Evolutionary conservation across 805 yeast genomes (phyloP), one percentile per base, ranked within the genome.

Genomic region (Starmera quercuum): DNA sequence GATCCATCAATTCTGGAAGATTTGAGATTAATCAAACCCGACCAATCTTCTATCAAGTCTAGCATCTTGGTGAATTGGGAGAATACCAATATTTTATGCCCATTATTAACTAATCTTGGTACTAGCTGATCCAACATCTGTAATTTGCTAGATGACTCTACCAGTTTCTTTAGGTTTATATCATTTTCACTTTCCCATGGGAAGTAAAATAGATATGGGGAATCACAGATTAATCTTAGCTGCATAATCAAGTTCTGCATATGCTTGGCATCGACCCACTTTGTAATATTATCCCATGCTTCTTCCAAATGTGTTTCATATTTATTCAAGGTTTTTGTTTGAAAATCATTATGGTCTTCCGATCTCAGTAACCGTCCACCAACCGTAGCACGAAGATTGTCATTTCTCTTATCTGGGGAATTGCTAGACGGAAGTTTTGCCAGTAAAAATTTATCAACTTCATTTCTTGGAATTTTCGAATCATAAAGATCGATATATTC

Each of bases 51-150:
- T 0, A 92, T 48, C 10, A 92, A 57, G 45, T 90, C 95, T n/a
- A 92, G 64, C 75, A 83, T 78, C 22, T 64, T 68, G 2, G 92
- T 76, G 55, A 92, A 90, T 53, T 92, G 98, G 1, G 94, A 75
- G 54, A 92, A 92, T 1, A 92, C 74, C 29, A 92, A 63, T 0
- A 85, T 70, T 49, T 83, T 84, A 55, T 85, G 95, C 6, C 64
- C 64, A 1, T 59, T 43, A 4, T 48, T 33, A 1, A 78, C 40
- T 19, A 90, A 57, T 19, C 56, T 56, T 0, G 73, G 64, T 2
- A 82, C 57, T 19, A 92, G 56, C 44, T 79, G 79, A 38, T 82
- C 74, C 30, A 88, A 58, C 1, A 83, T 57, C 42, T 75, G 78
- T 47, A 92, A 55, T 49, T 90, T 90, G 2, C 88, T 79, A 0